Percentiles rank a stretch among this genome's conserved stretches.
Evolutionary conservation across 2,329 filamentous ascomycete species (phyloP).

Genomic region (Lasiodiplodia gonubiensis): DNA sequence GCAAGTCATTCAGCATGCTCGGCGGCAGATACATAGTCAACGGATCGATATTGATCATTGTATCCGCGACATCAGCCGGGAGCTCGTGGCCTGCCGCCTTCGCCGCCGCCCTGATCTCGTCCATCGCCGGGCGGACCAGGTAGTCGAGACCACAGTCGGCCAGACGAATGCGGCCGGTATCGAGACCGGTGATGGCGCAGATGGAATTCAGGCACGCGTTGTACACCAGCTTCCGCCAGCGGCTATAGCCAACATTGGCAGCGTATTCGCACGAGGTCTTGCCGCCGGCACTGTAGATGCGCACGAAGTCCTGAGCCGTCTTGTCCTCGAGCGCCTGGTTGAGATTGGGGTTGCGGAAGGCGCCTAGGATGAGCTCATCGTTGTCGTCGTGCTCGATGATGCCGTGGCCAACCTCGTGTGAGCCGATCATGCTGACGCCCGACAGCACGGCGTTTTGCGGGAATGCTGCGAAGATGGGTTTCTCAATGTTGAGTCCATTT

Average conservation of each 20-base stretch:
- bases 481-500: slow-evolving; percentile 69
- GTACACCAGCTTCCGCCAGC: slow-evolving; percentile 61
- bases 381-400: slow-evolving; percentile 59
- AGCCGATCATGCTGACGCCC: slow-evolving; percentile 60
- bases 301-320: slow-evolving; percentile 52
- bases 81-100: slow-evolving; percentile 52
- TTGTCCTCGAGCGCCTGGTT: slow-evolving; percentile 33
- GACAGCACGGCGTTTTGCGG: slow-evolving; percentile 60
- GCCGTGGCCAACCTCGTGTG: slow-evolving; percentile 55
- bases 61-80: slow-evolving; percentile 51
- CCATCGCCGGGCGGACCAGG: slow-evolving; percentile 60
- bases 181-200: slow-evolving; percentile 57
- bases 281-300: slow-evolving; percentile 54
- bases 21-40: slow-evolving; percentile 57
- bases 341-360: slow-evolving; percentile 52
- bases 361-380: slow-evolving; percentile 58
- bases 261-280: slow-evolving; percentile 53
- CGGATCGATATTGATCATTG: slow-evolving; percentile 57
- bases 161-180: slow-evolving; percentile 58
- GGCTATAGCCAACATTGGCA: slow-evolving; percentile 49
- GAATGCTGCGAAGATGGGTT: slow-evolving; percentile 57
- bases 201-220: slow-evolving; percentile 61
- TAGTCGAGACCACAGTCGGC: slow-evolving; percentile 52
- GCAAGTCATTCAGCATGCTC: slow-evolving; percentile 61
- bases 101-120: slow-evolving; percentile 56